phyloP scores from a whole-genome alignment of 1,139 yeast species.

The Hyphopichia fennica region DNA sequence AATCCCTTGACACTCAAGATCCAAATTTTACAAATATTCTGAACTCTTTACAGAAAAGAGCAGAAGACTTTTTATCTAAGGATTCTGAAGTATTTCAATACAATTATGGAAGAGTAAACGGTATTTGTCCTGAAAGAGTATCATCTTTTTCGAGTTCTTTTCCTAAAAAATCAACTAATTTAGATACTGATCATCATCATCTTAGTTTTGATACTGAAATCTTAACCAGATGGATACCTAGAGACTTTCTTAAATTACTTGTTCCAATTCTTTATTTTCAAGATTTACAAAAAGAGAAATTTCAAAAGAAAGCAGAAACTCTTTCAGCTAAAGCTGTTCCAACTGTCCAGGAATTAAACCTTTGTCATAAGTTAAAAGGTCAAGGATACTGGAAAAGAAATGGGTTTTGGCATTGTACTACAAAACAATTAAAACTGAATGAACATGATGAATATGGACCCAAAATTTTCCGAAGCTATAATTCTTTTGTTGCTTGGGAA shows the following conservation, averaged over 20 bases:
- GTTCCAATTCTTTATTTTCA: conserved; percentile 29
- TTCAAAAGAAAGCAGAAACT: conserved; percentile 10
- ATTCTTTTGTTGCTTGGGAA: conserved; percentile 20
- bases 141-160: conserved; percentile 31
- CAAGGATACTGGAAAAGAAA: conserved; percentile 27
- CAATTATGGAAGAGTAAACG: conserved; percentile 18
- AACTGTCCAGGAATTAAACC: conserved; percentile 26
- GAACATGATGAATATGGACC: conserved; percentile 15
- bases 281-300: conserved; percentile 15
- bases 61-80: conserved; percentile 16
- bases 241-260: conserved; percentile 17
- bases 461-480: conserved; percentile 14
- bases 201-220: conserved; percentile 29
- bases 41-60: neutral
- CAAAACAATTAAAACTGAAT: conserved; percentile 4
- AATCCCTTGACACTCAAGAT: conserved; percentile 1
- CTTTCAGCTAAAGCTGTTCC: conserved; percentile 35
- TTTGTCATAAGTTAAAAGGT: conserved; percentile 26
- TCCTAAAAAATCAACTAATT: conserved; percentile 34
- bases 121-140: conserved; percentile 24
- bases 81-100: conserved; percentile 21
- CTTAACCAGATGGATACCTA: conserved; percentile 32
- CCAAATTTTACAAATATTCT: neutral
- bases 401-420: conserved; percentile 35
- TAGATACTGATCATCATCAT: conserved; percentile 36